phyloP scores from a whole-genome alignment of 108 stramenopile genomes.

The Aureococcus anophagefferens region DNA sequence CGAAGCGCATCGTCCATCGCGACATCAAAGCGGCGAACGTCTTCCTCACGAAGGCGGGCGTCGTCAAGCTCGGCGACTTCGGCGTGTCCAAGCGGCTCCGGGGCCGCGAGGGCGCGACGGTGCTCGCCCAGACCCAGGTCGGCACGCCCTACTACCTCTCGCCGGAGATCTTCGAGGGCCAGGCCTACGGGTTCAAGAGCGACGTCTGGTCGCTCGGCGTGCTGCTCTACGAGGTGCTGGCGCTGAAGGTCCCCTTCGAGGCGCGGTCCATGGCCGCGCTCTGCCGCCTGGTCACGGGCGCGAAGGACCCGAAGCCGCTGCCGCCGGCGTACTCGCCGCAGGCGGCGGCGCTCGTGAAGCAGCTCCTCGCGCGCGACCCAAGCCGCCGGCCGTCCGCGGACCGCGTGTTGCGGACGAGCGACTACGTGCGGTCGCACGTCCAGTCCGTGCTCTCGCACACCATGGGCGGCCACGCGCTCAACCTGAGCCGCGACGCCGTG shows the following conservation, averaged over 20 bases:
- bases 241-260: conserved; percentile 23
- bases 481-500: too few species aligned
- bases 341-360: not conserved
- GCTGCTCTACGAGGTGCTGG: conserved; percentile 35
- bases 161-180: conserved; percentile 37
- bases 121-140: conserved; percentile 12
- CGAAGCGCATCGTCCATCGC: conserved; percentile 37
- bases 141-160: conserved; percentile 38
- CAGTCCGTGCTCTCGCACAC: not conserved
- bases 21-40: conserved; percentile 40
- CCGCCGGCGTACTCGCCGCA: not conserved
- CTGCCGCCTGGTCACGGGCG: not conserved
- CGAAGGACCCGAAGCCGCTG: conserved; percentile 3
- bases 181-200: conserved; percentile 29
- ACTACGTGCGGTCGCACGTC: conserved; percentile 5
- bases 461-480: not conserved
- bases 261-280: conserved; percentile 11
- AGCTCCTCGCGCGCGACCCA: conserved; percentile 1
- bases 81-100: conserved; percentile 40
- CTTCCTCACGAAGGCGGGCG: conserved; percentile 18
- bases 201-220: conserved; percentile 41
- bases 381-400: not conserved
- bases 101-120: not conserved
- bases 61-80: conserved; percentile 55
- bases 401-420: not conserved